Evolutionary conservation across 305 asterid genomes (phyloP).

Genomic region (Fraxinus greggii): DNA sequence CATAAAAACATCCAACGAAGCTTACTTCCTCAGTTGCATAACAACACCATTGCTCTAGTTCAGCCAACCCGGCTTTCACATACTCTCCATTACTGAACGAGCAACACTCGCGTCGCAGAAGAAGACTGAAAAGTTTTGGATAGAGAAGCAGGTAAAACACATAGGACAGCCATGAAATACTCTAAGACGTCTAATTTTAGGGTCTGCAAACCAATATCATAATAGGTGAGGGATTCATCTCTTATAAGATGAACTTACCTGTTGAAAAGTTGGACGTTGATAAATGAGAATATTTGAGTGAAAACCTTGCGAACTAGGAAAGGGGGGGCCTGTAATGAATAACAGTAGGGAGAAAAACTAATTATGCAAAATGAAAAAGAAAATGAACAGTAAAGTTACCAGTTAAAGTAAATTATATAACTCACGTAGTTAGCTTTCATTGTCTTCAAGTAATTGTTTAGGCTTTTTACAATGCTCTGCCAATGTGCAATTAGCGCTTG

Average conservation of each 20-base stretch:
- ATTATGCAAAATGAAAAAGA: neutral
- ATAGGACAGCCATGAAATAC: neutral
- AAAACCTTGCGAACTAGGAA: conserved; percentile 80
- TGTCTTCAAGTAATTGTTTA: conserved; percentile 75
- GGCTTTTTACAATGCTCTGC: conserved; percentile 95
- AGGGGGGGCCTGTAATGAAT: conserved; percentile 70
- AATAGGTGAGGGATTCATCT: neutral
- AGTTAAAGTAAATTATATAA: conserved; percentile 9
- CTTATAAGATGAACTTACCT: conserved; percentile 47
- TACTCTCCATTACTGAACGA: neutral
- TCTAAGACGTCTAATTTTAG: neutral
- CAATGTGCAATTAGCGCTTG: conserved; percentile 91
- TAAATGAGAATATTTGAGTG: conserved; percentile 88
- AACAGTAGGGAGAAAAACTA: conserved; percentile 16
- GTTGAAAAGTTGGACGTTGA: conserved; percentile 95
- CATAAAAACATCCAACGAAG: neutral
- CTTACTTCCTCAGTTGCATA: neutral
- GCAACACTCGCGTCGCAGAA: neutral
- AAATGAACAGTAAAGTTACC: neutral
- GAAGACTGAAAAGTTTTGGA: neutral
- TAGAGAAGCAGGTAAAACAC: neutral
- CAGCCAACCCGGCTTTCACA: neutral
- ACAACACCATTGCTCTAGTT: neutral
- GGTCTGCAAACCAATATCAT: neutral
- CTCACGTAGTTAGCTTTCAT: conserved; percentile 92